A percentile compares a stretch with the other conserved stretches of the same genome.
Conservation (phyloP, 768 basidiomycete species). For the Tricholoma matsutake region DNA sequence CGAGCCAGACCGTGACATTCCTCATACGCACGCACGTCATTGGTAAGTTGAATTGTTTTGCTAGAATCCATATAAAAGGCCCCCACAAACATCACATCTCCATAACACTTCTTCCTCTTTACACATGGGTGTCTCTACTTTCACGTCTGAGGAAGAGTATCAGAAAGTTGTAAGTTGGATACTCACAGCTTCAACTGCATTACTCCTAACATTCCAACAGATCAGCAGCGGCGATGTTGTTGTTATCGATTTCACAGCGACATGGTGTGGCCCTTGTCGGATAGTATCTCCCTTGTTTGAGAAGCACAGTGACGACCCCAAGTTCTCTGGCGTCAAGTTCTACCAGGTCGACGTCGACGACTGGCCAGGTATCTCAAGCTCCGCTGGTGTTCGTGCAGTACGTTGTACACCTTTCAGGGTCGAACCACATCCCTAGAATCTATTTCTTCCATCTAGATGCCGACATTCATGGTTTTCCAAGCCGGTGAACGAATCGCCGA, state of each 20-base stretch:
- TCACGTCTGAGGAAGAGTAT: constrained; percentile 38
- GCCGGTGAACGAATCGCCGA: constrained; percentile 25
- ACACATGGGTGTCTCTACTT: constrained; percentile 38
- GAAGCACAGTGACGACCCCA: constrained; percentile 38
- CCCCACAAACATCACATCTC: no score
- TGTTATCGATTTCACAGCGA: constrained; percentile 74
- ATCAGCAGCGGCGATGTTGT: constrained; percentile 46
- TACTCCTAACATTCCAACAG: constrained; percentile 19
- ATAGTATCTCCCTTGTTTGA: constrained; percentile 66
- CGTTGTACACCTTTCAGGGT: constrained; percentile 19
- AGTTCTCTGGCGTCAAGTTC: constrained; percentile 43
- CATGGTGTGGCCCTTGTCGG: constrained; percentile 74
- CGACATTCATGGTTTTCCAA: constrained; percentile 26
- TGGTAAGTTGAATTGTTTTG: no score
- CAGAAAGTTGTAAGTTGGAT: constrained; percentile 39
- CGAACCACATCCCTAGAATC: no score
- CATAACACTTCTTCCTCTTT: no score
- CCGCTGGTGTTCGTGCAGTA: constrained; percentile 62
- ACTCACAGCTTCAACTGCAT: background rate
- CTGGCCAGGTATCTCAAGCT: constrained; percentile 47
- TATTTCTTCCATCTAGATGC: constrained; percentile 31
- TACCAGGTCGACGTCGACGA: constrained; percentile 77
- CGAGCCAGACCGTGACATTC: no score
- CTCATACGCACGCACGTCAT: no score
- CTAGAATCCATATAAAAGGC: no score